Evolutionary conservation across 805 yeast genomes (phyloP), one percentile per base, ranked within the genome.

Genomic region (Yamadazyma sp.): DNA sequence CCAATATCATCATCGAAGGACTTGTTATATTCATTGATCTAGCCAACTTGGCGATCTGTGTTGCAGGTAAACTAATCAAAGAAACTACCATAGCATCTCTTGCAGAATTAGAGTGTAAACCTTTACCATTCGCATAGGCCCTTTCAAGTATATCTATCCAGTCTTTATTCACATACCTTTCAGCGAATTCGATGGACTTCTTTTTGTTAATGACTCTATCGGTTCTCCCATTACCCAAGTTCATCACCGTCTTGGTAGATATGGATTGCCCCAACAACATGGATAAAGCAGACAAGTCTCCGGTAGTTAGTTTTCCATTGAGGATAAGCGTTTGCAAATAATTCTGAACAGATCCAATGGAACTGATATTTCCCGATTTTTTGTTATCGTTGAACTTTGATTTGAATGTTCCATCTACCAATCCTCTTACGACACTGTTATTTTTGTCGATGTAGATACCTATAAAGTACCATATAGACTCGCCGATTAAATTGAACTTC

Each of bases 71-170:
- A 23, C 82, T 67, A 11, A 78, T 44, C 22, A 82, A 41, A 1
- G 84, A 72, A 2, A 83, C 49, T 2, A 80, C 52, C 64, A 72
- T 75, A 1, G 80, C 51, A 19, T 78, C 67, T 47, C 70, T 71
- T 15, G 77, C 64, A 0, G 51, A 43, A 4, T 63, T 55, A 0
- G 80, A 66, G 48, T 75, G 72, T 7, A 75, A 51, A 27, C 84
- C 77, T 16, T 62, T 62, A 4, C 86, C 88, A 37, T 71, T 73
- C 7, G 71, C 71, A 59, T 78, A 83, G 37, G 78, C 54, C 25
- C 62, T 65, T 48, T 84, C 91, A 28, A 84, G 50, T 10, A 59
- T 54, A 46, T 77, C 81, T 12, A 81, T 56, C 89, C 89, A 84
- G 8, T 66, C 59, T 1, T 60, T 49, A 14, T 64, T 64, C 2